A percentile compares a stretch with the other conserved stretches of the same genome.
Evolutionary conservation across 164 flowering plant genomes (phyloP).

Genomic region (Cinnamomum chago): DNA sequence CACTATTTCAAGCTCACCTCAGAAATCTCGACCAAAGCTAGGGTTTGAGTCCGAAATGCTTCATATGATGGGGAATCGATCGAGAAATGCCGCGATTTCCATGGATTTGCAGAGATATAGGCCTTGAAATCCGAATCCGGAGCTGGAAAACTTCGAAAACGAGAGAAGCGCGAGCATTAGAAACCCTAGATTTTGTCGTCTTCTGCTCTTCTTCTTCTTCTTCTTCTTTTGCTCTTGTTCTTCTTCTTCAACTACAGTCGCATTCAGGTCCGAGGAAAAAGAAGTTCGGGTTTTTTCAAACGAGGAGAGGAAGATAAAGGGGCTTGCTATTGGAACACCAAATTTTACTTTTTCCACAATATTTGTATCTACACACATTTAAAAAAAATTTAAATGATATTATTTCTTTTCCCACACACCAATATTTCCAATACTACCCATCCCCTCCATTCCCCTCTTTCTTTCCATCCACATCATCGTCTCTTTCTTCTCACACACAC

Average conservation of each 20-base stretch:
- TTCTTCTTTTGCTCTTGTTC: not conserved
- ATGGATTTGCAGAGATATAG: constrained; percentile 3
- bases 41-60: constrained; percentile 1
- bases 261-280: constrained; percentile 4
- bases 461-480: too few relatives aligned
- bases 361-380: too few relatives aligned
- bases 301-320: not conserved
- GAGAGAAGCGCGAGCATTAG: not conserved
- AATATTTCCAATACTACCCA: too few relatives aligned
- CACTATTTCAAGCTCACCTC: constrained; percentile 2
- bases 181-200: constrained; percentile 11
- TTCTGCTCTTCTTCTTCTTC: not conserved
- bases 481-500: too few relatives aligned
- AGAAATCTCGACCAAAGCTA: not conserved
- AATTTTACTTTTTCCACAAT: too few relatives aligned
- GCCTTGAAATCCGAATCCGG: not conserved
- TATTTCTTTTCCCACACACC: too few relatives aligned
- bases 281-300: constrained; percentile 5
- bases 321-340: too few relatives aligned
- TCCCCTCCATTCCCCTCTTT: too few relatives aligned
- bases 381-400: too few relatives aligned
- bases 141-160: not conserved
- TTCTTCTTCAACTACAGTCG: not conserved
- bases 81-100: constrained; percentile 11
- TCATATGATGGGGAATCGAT: constrained; percentile 5